A percentile compares a stretch with the other conserved stretches of the same genome.
These are phyloP conservation scores for Pichia cabralensis DNA, from an alignment of 805 yeast genomes.

Conservation along the genomic window DNA sequence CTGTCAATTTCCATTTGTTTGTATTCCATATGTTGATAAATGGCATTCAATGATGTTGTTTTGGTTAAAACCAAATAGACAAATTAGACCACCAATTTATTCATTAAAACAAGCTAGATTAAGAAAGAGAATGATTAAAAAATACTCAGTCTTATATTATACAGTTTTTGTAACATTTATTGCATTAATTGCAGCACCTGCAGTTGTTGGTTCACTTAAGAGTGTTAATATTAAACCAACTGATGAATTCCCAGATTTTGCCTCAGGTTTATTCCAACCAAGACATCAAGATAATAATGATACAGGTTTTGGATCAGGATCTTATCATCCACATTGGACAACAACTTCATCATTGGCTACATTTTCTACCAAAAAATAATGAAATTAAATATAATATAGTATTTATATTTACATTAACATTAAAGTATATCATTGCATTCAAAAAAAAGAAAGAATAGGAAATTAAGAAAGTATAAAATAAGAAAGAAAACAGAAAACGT, in stretches of 20 bases:
- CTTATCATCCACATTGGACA: slow-evolving; percentile 35
- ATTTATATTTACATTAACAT: too few species aligned
- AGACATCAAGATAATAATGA: slow-evolving; percentile 74
- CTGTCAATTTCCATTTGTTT: slow-evolving; percentile 78
- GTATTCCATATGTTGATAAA: slow-evolving; percentile 83
- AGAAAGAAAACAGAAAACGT: too few species aligned
- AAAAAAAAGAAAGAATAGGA: too few species aligned
- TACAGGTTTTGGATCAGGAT: slow-evolving; percentile 47
- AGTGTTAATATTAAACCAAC: slow-evolving; percentile 30
- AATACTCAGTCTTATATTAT: slow-evolving; percentile 79
- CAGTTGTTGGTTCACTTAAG: slow-evolving; percentile 53
- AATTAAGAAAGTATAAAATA: too few species aligned
- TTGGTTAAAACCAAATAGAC: slow-evolving; percentile 97
- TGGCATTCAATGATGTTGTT: slow-evolving; percentile 98
- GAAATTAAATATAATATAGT: too few species aligned
- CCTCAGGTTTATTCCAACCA: slow-evolving; percentile 80
- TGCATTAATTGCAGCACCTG: slow-evolving; percentile 82
- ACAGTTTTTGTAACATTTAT: slow-evolving; percentile 58
- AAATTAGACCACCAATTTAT: slow-evolving; percentile 96
- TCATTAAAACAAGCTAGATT: slow-evolving; percentile 92
- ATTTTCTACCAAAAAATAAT: slow-evolving; percentile 37
- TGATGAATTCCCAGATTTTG: slow-evolving; percentile 24
- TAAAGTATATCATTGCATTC: too few species aligned
- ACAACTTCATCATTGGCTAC: slow-evolving; percentile 33
- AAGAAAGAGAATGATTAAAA: slow-evolving; percentile 95